Base-by-base conservation (phyloP, 1,284 basidiomycete genomes). In the Moniliella sp. region DNA sequence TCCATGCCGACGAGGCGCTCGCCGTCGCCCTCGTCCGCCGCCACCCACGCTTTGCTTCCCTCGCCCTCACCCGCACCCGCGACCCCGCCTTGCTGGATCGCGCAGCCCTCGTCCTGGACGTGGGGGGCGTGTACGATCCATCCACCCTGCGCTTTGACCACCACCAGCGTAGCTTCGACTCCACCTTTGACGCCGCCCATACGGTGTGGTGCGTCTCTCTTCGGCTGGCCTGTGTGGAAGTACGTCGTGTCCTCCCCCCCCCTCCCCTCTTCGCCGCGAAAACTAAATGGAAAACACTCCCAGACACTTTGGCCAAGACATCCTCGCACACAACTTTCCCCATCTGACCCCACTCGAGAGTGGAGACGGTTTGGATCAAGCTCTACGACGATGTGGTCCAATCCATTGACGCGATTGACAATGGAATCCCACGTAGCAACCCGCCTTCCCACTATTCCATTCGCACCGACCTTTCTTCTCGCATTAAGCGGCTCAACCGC, bases 71-170 rank as follows among this genome's bases (percentile, higher is more conserved):
- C 7, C 43, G 56, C 16, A 78, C 73, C 28, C 72, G 88, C 33
- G 82, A 93, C 57, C 73, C 76, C 1, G 70, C 68, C 8, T 62
- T 78, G 30, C 71, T 97, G 33, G 75, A 77, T 42, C 69, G 72
- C 3, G 84, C 83, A 50, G 76, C 84, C 51, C 84, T 97, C 56
- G 82, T 97, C n/a, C 83, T 97, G 21, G 88, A 97, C 60, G 88
- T 97, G 34, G 88, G 91, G 11, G 86, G 80, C 5, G 70, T 79
- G 12, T 97, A 97, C 61, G 80, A 86, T 38, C 71, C 76, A 46
- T 65, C 64, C 31, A 71, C 67, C 37, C 71, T 76, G 39, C 70
- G 78, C 23, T 97, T 83, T 63, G 88, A 97, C 62, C 88, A 97
- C 58, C 88, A 97, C 57, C 91, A 97, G 62, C 73, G 86, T 30